A percentile compares a stretch with the other conserved stretches of the same genome.
Conservation (phyloP, 148 eudicot species). For the Salicornia ramosissima region DNA sequence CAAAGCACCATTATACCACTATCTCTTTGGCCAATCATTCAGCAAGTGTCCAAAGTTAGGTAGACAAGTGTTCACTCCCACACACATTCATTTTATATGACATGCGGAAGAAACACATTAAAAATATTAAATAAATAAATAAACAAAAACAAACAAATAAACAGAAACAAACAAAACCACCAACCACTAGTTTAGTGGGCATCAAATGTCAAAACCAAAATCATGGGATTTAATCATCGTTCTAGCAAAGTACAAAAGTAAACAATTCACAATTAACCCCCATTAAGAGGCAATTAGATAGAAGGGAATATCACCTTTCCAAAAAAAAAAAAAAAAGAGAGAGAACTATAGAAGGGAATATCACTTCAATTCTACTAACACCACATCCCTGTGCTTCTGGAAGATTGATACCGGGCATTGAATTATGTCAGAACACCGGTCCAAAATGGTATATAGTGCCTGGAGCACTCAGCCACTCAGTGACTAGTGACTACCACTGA, state of each 20-base stretch:
- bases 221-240: constrained; percentile 16
- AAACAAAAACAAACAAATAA: too few relatives aligned
- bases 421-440: neutral
- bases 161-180: too few relatives aligned
- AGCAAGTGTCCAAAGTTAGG: constrained; percentile 4
- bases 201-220: constrained; percentile 12
- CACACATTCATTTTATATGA: neutral
- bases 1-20: neutral
- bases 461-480: neutral
- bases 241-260: neutral
- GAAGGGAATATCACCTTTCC: neutral
- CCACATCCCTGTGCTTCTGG: neutral
- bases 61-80: constrained; percentile 7
- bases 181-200: constrained; percentile 13
- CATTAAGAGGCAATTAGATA: neutral
- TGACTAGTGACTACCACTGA: neutral
- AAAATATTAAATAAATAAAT: too few relatives aligned
- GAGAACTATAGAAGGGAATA: too few relatives aligned
- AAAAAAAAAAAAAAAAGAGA: too few relatives aligned
- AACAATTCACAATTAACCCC: neutral
- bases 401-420: neutral
- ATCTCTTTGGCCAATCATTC: neutral
- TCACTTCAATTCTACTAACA: neutral
- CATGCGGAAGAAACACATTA: constrained; percentile 8
- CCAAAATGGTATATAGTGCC: neutral